Evolutionary conservation across 371 early-diverging fungal species (phyloP), one percentile per base, ranked within the genome.

Genomic region (Mucor mucedo): DNA sequence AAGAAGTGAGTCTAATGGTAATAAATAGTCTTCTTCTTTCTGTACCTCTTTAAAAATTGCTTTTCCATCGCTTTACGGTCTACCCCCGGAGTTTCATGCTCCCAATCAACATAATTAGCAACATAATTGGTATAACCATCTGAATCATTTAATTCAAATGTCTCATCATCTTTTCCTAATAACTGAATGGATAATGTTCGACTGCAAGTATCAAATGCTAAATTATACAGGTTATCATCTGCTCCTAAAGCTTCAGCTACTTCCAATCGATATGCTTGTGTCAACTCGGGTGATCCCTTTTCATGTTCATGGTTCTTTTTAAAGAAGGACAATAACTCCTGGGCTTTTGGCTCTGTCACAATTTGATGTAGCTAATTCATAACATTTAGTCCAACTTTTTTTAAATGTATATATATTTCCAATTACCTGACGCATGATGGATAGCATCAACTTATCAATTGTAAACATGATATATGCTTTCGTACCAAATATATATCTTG

Each of bases 61-160:
- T 60, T 69, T 47, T 69, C 68, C 54, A 73, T 60, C 14, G 14
- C 27, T 4, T 70, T 77, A 14, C 71, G 75, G 27, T 79, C 71
- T 10, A 88, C 83, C 14, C 86, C 87, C 53, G 86, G 84, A 1
- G 90, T 89, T 5, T 88, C 87, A 41, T 60, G 52, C 5, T 84
- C 85, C 75, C 86, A 69, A 49, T 84, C 69, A 56, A 91, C 90
- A 65, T 91, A 95, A 60, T 88, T 89, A 67, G 93, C 90, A 38
- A 95, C 90, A 63, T 95, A 95, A 63, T 90, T 82, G 28, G 88
- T 89, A 91, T 96, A 96, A 47, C 85, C 85, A 2, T 93, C 93
- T 87, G 86, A 38, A 41, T 65, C 63, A 13, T 54, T 30, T 44
- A 62, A 49, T 49, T 62, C 58, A 61, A 58, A 54, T 71, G 79